Evolutionary conservation across 2,329 filamentous ascomycete species (phyloP).

Genomic region (Trichophyton mentagrophytes): DNA sequence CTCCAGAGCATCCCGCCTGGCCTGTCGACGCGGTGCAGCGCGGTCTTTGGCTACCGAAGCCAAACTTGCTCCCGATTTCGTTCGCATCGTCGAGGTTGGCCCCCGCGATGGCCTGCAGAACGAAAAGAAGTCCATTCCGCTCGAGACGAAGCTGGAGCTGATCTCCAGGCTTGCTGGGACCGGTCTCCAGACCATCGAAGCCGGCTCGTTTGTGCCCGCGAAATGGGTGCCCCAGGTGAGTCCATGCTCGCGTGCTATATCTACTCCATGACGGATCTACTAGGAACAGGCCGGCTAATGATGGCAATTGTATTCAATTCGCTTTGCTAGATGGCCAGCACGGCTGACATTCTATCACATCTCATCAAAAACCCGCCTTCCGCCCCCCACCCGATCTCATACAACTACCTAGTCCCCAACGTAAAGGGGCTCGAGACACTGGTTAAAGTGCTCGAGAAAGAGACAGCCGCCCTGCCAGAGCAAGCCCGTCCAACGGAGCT

Average conservation of each 20-base stretch:
- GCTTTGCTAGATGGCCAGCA: conserved; percentile 47
- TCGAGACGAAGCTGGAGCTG: conserved; percentile 38
- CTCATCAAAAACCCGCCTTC: conserved; percentile 40
- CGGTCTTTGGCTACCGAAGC: conserved; percentile 29
- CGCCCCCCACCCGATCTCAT: conserved; percentile 42
- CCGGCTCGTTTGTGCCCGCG: conserved; percentile 41
- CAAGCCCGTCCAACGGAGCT: conserved; percentile 25
- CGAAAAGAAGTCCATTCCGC: conserved; percentile 37
- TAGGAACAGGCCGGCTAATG: background rate
- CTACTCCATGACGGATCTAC: background rate
- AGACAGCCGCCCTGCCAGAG: conserved; percentile 19
- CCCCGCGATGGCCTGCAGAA: conserved; percentile 43
- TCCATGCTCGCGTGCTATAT: background rate
- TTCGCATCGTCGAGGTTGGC: conserved; percentile 43
- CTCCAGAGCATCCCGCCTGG: conserved; percentile 21
- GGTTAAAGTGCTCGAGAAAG: conserved; percentile 39
- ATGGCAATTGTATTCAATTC: background rate
- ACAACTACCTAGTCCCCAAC: conserved; percentile 55
- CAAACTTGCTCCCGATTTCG: conserved; percentile 35
- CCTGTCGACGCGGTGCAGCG: conserved; percentile 14
- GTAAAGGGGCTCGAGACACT: conserved; percentile 49
- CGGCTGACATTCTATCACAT: conserved; percentile 46
- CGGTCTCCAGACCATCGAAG: conserved; percentile 40
- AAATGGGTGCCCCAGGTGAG: conserved; percentile 44
- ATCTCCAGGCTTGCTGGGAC: conserved; percentile 37